Evolutionary conservation across 23 red algal genomes (phyloP).

Genomic region (Gracilaria domingensis): DNA sequence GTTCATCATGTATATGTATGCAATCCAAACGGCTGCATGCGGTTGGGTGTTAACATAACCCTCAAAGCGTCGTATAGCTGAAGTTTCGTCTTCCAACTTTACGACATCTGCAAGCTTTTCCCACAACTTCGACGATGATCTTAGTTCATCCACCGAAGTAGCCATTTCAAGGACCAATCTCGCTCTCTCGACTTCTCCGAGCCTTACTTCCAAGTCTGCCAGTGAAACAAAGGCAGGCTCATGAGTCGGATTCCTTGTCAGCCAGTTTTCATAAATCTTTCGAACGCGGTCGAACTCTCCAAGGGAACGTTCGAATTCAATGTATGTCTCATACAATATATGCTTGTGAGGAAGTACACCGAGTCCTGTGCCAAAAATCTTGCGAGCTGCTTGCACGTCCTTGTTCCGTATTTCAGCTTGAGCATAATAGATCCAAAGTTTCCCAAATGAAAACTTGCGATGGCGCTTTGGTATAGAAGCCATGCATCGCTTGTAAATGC

Average conservation of each 20-base stretch:
- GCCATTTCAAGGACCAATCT: conserved; percentile 67
- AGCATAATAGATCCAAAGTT: conserved; percentile 79
- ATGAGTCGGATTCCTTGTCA: conserved; percentile 42
- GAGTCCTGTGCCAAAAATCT: conserved; percentile 71
- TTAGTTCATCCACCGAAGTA: conserved; percentile 50
- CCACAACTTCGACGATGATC: conserved; percentile 65
- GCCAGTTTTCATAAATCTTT: conserved; percentile 75
- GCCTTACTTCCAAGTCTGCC: conserved; percentile 70
- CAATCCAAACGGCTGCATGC: conserved; percentile 43
- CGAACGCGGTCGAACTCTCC: conserved; percentile 75
- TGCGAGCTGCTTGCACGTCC: conserved; percentile 62
- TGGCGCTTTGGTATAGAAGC: conserved; percentile 60
- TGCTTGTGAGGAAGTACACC: conserved; percentile 68
- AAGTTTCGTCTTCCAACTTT: conserved; percentile 25
- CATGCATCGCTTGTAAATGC: conserved; percentile 61
- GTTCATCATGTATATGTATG: conserved; percentile 41
- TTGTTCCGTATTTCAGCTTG: conserved; percentile 69
- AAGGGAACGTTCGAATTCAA: conserved; percentile 75
- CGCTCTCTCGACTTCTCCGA: conserved; percentile 73
- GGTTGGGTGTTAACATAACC: not conserved
- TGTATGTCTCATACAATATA: conserved; percentile 75
- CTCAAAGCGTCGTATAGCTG: conserved; percentile 32
- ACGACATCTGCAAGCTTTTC: conserved; percentile 70
- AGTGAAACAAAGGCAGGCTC: conserved; percentile 61
- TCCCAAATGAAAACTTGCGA: conserved; percentile 65